phyloP scores from a whole-genome alignment of 805 yeast species.

The Candida insectalens region DNA sequence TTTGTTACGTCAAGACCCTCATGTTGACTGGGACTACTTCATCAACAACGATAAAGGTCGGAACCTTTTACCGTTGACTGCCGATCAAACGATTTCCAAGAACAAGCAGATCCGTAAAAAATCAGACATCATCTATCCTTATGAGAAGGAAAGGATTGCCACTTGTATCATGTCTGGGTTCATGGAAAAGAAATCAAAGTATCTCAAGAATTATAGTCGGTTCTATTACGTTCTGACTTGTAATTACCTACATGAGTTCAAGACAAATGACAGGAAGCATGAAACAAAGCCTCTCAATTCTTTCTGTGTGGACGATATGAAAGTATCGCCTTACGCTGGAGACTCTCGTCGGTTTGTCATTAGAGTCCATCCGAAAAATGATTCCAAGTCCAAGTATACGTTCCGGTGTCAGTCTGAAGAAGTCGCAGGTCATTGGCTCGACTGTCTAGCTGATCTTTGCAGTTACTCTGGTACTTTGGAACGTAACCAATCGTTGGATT shows the following conservation, averaged over 20 bases:
- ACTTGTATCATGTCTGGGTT: conserved; percentile 51
- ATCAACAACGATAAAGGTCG: conserved; percentile 35
- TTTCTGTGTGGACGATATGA: conserved; percentile 26
- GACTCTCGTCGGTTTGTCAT: conserved; percentile 29
- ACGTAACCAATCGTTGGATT: conserved; percentile 37
- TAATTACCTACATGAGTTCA: conserved; percentile 59
- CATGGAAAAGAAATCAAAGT: conserved; percentile 52
- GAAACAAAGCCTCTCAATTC: conserved; percentile 38
- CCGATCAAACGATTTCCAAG: conserved; percentile 17
- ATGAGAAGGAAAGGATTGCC: conserved; percentile 38
- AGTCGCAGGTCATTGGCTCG: conserved; percentile 43
- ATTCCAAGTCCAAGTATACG: conserved; percentile 19
- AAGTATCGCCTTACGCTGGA: conserved; percentile 23
- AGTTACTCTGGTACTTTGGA: conserved; percentile 35
- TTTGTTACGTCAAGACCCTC: conserved; percentile 46
- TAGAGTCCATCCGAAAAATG: conserved; percentile 23
- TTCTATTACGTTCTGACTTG: conserved; percentile 63
- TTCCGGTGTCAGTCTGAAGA: conserved; percentile 35
- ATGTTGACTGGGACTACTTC: conserved; percentile 63
- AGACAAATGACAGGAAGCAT: conserved; percentile 42
- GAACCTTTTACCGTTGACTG: conserved; percentile 30
- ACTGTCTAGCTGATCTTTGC: conserved; percentile 43
- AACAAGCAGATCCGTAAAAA: conserved; percentile 34
- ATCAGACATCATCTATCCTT: conserved; percentile 44
- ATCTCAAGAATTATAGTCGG: conserved; percentile 47